Percentiles rank a stretch among this genome's conserved stretches.
Evolutionary conservation across 2,329 filamentous ascomycete species (phyloP).

Genomic region (Boeremia exigua): DNA sequence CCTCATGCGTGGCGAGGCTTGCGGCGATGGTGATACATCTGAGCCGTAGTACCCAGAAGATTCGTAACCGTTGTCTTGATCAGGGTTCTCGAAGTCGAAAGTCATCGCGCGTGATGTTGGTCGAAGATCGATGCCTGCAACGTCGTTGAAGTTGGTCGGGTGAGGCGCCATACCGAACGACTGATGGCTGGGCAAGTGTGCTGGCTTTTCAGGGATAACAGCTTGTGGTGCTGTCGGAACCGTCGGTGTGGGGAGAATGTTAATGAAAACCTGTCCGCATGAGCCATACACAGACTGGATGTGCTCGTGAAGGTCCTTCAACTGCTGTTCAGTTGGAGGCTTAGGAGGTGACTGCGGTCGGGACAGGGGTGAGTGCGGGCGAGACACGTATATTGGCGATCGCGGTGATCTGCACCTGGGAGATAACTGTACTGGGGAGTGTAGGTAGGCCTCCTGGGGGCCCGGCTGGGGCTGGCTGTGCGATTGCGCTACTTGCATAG

Average conservation of each 20-base stretch:
- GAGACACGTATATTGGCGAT: constrained; percentile 42
- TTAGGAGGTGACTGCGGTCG: constrained; percentile 42
- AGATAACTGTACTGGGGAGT: constrained; percentile 48
- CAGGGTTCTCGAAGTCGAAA: constrained; percentile 48
- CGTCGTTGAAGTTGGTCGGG: constrained; percentile 64
- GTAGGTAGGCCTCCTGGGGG: constrained; percentile 53
- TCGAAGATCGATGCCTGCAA: constrained; percentile 54
- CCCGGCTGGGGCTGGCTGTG: constrained; percentile 83
- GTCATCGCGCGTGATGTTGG: constrained; percentile 48
- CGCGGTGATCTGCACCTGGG: constrained; percentile 43
- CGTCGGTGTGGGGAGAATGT: constrained; percentile 60
- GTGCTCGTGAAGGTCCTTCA: constrained; percentile 52
- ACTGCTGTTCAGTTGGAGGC: constrained; percentile 48
- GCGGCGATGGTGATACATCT: constrained; percentile 56
- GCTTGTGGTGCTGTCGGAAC: constrained; percentile 55
- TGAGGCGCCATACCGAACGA: constrained; percentile 62
- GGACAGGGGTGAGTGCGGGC: constrained; percentile 42
- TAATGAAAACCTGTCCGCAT: constrained; percentile 51
- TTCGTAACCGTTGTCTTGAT: constrained; percentile 55
- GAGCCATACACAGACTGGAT: constrained; percentile 53
- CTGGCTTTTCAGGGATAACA: constrained; percentile 55
- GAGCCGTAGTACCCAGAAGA: constrained; percentile 59
- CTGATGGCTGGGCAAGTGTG: constrained; percentile 48
- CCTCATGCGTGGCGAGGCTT: constrained; percentile 45
- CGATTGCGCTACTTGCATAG: constrained; percentile 89